phyloP scores from a whole-genome alignment of 2,329 filamentous ascomycete genomes.

The Polychaeton citri region DNA sequence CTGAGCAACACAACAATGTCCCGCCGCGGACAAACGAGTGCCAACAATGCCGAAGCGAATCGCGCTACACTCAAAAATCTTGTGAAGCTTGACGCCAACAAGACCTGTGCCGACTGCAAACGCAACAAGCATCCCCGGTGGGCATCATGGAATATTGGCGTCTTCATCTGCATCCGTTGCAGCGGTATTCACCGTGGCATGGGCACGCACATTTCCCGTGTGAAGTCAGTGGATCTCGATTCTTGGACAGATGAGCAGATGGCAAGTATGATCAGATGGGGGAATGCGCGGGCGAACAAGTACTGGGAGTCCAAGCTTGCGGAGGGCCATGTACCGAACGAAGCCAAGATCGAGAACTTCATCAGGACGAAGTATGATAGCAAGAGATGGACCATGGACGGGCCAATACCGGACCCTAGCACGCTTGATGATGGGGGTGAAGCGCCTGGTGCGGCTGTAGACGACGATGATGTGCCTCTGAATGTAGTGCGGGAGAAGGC shows the following conservation, averaged over 20 bases:
- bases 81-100: conserved; percentile 88
- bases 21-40: conserved; percentile 63
- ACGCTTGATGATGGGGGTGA: conserved; percentile 59
- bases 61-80: conserved; percentile 86
- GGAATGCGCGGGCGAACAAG: conserved; percentile 91
- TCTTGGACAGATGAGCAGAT: conserved; percentile 98
- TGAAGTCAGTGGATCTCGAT: conserved; percentile 96
- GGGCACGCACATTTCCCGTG: conserved; percentile 95
- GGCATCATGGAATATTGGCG: conserved; percentile 96
- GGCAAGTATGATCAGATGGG: conserved; percentile 87
- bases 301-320: conserved; percentile 97
- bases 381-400: conserved; percentile 99
- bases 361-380: conserved; percentile 98
- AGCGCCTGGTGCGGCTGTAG: conserved; percentile 20
- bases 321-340: conserved; percentile 79
- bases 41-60: conserved; percentile 85
- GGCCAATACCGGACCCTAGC: conserved; percentile 82
- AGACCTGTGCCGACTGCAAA: conserved; percentile 97
- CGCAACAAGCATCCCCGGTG: conserved; percentile 98
- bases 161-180: conserved; percentile 92
- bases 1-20: conserved; percentile 60
- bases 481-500: conserved; percentile 58
- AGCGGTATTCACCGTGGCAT: conserved; percentile 97
- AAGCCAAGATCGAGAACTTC: conserved; percentile 98
- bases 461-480: conserved; percentile 71